Base-by-base conservation (phyloP, 2,329 filamentous ascomycete genomes). In the Alternaria arborescens region DNA sequence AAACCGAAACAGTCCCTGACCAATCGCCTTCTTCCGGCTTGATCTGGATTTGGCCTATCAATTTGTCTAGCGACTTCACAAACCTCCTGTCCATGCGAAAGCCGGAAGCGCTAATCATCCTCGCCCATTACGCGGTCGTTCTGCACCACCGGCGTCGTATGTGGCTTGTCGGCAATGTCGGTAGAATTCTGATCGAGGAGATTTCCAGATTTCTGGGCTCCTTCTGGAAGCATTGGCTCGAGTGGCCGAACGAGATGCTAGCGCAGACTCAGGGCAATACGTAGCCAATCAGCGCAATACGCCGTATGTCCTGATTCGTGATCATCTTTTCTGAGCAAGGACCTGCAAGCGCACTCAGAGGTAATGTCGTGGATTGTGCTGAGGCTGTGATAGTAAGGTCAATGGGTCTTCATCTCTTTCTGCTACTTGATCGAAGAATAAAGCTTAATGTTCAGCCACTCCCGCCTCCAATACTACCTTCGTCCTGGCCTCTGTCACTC, bases 21-120 rank as follows among this genome's bases (percentile, higher is more conserved):
- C 22, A 32, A 30, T 44, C 58, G 11, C 55, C 44, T 36, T 40
- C 54, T 14, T 20, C 40, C 18, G 60, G 57, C 24, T 34, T 62
- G 46, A 60, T 72, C 30, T 68, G 64, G 61, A 36, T 58, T 26
- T 71, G 65, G 68, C 68, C 70, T 28, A 57, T 63, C 18, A 55
- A 66, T 30, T 38, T 72, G 16, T 68, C 68, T 4, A 59, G 58
- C 26, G 55, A 44, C 8, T 72, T 65, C 38, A 69, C 67, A 8
- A 53, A 64, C 24, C 60, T 67, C 11, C 34, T 72, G n/a, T 43
- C 56, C 46, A 67, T 62, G 51, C 67, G 67, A 20, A 64, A 51
- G 5, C 64, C 68, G 1, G 62, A 70, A 38, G 63, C 70, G 7
- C 60, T 72, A 20, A 69, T 72, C 4, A 70, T 72, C 26, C 61